Evolutionary conservation across 495 filamentous ascomycete species (phyloP).

Genomic region (Xylaria grammica): DNA sequence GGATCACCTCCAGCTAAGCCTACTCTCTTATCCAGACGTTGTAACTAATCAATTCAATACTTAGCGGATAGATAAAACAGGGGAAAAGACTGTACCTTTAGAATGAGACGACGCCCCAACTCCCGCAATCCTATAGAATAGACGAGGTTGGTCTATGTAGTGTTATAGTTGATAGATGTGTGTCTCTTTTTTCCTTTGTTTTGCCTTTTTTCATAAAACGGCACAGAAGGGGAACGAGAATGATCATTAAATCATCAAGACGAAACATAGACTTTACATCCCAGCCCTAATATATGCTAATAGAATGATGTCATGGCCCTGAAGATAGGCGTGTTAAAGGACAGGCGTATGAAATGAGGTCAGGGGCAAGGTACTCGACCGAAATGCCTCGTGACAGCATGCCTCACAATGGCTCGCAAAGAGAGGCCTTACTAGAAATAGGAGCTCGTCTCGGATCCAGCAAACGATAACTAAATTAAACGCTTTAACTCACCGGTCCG

Average conservation of each 20-base stretch:
- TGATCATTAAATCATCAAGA: too few species aligned
- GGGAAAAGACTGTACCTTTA: constrained; percentile 24
- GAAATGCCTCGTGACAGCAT: background rate
- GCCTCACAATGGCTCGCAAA: background rate
- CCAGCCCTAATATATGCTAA: too few species aligned
- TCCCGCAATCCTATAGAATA: constrained; percentile 35
- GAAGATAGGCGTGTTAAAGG: too few species aligned
- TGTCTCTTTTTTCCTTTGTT: background rate
- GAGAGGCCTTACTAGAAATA: too few species aligned
- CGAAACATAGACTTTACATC: too few species aligned
- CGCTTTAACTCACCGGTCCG: constrained; percentile 61
- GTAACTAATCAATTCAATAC: constrained; percentile 58
- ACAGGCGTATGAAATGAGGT: too few species aligned
- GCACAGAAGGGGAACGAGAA: too few species aligned
- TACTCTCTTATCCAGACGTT: constrained; percentile 89
- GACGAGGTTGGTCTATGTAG: constrained; percentile 4
- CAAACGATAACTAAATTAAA: background rate
- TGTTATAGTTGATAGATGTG: background rate
- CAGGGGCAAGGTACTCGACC: too few species aligned
- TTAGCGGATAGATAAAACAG: background rate
- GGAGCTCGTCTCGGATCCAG: too few species aligned
- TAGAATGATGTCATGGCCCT: too few species aligned
- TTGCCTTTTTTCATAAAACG: too few species aligned
- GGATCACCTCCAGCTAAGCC: constrained; percentile 79
- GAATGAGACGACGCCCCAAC: constrained; percentile 33